Evolutionary conservation across 176 grass and related monocot species (phyloP).

Genomic region (Chloris gayana): DNA sequence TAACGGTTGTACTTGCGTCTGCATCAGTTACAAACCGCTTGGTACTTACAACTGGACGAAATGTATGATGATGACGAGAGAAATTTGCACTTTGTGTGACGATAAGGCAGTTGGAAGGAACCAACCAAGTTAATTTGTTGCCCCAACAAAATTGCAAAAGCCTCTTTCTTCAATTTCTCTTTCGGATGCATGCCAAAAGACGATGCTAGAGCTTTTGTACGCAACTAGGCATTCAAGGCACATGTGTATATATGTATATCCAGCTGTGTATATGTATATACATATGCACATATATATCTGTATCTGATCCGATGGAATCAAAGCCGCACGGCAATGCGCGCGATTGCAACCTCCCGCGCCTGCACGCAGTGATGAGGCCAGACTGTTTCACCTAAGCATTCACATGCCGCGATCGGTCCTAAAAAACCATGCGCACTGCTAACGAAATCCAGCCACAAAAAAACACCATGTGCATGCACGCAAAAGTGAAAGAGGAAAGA

Average conservation of each 20-base stretch:
- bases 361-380: conserved; percentile 23
- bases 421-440: neutral
- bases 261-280: no score
- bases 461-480: neutral
- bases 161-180: conserved; percentile 16
- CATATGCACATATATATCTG: neutral
- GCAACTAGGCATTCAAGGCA: neutral
- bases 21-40: no score
- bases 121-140: conserved; percentile 28
- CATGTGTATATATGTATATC: neutral
- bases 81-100: neutral
- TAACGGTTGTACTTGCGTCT: no score
- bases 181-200: neutral
- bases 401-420: conserved; percentile 20
- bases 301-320: neutral
- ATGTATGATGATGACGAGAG: neutral
- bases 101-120: conserved; percentile 13
- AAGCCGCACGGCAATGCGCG: neutral
- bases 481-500: conserved; percentile 7
- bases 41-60: neutral
- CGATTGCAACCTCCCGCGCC: neutral
- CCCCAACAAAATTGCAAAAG: conserved; percentile 21
- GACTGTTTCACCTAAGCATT: conserved; percentile 18
- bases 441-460: neutral
- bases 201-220: neutral